Conservation (phyloP, 495 filamentous ascomycete genomes). For the Aspergillus kassunensis region DNA sequence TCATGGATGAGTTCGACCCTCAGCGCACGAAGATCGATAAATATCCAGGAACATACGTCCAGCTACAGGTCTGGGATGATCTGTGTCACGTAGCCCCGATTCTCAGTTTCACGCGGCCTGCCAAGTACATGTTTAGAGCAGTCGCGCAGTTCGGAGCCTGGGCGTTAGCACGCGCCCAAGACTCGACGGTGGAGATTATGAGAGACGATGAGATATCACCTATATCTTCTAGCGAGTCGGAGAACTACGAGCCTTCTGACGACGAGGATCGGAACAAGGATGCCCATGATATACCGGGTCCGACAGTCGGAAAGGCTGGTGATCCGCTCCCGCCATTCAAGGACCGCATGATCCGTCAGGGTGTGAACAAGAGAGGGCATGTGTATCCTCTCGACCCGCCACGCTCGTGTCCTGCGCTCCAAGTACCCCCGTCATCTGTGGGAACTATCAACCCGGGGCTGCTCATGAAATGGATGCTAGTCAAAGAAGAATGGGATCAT, state of each 20-base stretch:
- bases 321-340: constrained; percentile 74
- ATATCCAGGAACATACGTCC: constrained; percentile 81
- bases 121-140: constrained; percentile 88
- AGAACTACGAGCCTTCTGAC: constrained; percentile 24
- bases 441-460: constrained; percentile 77
- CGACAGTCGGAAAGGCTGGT: constrained; percentile 71
- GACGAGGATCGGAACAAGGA: constrained; percentile 22
- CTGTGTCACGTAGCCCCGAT: constrained; percentile 89
- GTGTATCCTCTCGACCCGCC: constrained; percentile 62
- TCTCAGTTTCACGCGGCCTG: constrained; percentile 86
- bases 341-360: constrained; percentile 85
- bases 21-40: constrained; percentile 49
- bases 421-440: constrained; percentile 57
- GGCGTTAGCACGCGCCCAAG: constrained; percentile 79
- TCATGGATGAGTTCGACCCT: constrained; percentile 62
- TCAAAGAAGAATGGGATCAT: constrained; percentile 64
- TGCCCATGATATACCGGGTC: constrained; percentile 7
- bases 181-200: constrained; percentile 69
- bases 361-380: constrained; percentile 70
- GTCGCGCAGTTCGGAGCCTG: constrained; percentile 91
- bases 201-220: constrained; percentile 74
- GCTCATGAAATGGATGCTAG: constrained; percentile 75
- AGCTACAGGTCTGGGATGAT: constrained; percentile 95
- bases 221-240: constrained; percentile 58
- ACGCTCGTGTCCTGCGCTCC: constrained; percentile 57